Base-by-base conservation (phyloP, 345 rosid species). In the Odontarrhena argentea region DNA sequence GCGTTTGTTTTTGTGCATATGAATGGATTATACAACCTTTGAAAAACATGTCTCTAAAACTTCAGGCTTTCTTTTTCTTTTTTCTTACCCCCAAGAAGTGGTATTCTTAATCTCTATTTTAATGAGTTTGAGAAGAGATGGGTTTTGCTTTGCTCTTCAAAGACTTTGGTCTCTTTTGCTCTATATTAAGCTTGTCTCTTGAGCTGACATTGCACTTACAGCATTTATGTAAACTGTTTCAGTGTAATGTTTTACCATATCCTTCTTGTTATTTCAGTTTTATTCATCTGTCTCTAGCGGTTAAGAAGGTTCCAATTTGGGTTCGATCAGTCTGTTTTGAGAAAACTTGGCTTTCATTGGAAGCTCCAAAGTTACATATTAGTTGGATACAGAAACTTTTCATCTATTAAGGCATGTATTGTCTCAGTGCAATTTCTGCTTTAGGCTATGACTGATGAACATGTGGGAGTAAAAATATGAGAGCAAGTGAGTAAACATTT, bases 1-100 rank as follows among this genome's bases (percentile, higher is more conserved):
- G n/a, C 15, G 50, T 52, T 40, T 54, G 34, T 5, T 42, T 55
- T 55, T 66, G 70, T 66, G 54, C 54, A 54, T 66, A 55, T 43
- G n/a, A 43, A 14, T 12, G n/a, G 42, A 14, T 12, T 28, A 48
- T 15, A 18, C 28, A 62, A 35, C 6, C 2, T 45, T 30, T 40
- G 45, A 12, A 35, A 61, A 12, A 46, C 36, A 9, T 5, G 15
- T 11, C 67, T 62, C 22, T 14, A 12, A 18, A 18, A 48, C 35
- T 62, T 62, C 15, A 11, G 51, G 34, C n/a, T 60, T 47, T 7
- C 32, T 45, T 30, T 45, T 46, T n/a, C n/a, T n/a, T 6, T 30
- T 46, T 28, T 6, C 12, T 24, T 40, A 57, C 3, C 62, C 18
- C 63, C 11, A 12, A 26, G 9, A 58, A 26, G 12, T 41, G 37